Evolutionary conservation across 2,329 filamentous ascomycete genomes (phyloP).

Genomic region (Trichoderma pleuroti): DNA sequence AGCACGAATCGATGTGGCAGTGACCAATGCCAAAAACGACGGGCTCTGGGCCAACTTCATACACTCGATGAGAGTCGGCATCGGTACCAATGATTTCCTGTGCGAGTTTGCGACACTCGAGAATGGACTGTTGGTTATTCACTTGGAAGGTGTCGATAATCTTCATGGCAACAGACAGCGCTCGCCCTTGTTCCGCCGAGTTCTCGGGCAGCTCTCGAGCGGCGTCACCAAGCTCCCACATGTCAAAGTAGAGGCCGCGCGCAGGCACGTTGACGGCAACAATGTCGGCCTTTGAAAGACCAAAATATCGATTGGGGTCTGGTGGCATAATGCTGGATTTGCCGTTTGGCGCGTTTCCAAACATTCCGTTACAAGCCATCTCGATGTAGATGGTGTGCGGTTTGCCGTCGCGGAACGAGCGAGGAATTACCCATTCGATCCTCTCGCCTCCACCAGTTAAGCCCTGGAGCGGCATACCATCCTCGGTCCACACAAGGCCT

Average conservation of each 20-base stretch:
- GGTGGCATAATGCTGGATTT: slow-evolving; percentile 82
- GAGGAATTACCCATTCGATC: slow-evolving; percentile 85
- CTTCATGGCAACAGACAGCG: slow-evolving; percentile 75
- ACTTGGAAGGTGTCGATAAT: slow-evolving; percentile 90
- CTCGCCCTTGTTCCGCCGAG: slow-evolving; percentile 84
- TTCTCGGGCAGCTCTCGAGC: slow-evolving; percentile 86
- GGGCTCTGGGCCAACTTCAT: slow-evolving; percentile 68
- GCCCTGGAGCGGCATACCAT: slow-evolving; percentile 87
- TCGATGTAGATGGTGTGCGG: slow-evolving; percentile 91
- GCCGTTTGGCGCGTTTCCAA: slow-evolving; percentile 82
- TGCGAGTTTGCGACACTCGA: slow-evolving; percentile 77
- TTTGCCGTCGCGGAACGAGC: slow-evolving; percentile 76
- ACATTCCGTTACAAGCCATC: slow-evolving; percentile 99
- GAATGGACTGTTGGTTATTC: slow-evolving; percentile 72
- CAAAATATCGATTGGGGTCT: slow-evolving; percentile 76
- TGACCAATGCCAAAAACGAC: slow-evolving; percentile 89
- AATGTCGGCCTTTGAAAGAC: slow-evolving; percentile 74
- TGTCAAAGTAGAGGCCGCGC: slow-evolving; percentile 80
- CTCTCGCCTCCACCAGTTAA: slow-evolving; percentile 87
- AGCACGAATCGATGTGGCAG: slow-evolving; percentile 97
- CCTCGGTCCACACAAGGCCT: slow-evolving; percentile 86
- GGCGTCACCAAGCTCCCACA: slow-evolving; percentile 93
- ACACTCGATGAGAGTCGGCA: slow-evolving; percentile 80
- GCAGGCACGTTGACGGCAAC: slow-evolving; percentile 85
- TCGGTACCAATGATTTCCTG: slow-evolving; percentile 76